A percentile compares a stretch with the other conserved stretches of the same genome.
Evolutionary conservation across 2,329 filamentous ascomycete genomes (phyloP).

Genomic region (Chrysoporthe cubensis): DNA sequence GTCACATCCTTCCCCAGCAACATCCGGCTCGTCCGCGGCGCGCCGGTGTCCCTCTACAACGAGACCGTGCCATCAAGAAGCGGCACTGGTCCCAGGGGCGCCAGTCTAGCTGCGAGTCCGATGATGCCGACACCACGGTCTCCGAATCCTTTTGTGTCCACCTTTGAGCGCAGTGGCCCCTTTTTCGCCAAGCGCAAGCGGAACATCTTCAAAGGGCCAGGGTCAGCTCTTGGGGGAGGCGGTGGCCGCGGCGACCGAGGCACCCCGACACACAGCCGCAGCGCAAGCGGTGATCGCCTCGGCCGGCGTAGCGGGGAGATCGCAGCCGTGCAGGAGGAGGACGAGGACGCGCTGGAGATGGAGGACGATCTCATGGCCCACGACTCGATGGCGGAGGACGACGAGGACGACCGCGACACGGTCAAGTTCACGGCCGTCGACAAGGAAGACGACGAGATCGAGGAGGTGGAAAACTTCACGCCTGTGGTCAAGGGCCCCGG

Average conservation of each 20-base stretch:
- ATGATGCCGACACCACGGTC: constrained; percentile 48
- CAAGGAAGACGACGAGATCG: constrained; percentile 52
- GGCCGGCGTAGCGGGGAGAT: constrained; percentile 75
- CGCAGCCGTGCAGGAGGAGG: constrained; percentile 67
- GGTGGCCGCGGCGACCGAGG: constrained; percentile 42
- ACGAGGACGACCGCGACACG: constrained; percentile 49
- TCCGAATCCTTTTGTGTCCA: constrained; percentile 59
- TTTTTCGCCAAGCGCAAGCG: constrained; percentile 83
- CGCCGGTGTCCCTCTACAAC: constrained; percentile 58
- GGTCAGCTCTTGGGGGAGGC: constrained; percentile 57
- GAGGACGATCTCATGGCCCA: constrained; percentile 40
- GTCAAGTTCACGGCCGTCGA: constrained; percentile 54
- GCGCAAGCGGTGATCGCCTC: constrained; percentile 64
- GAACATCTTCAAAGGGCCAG: constrained; percentile 81
- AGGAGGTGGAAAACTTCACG: constrained; percentile 36
- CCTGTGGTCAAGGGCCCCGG: constrained; percentile 28
- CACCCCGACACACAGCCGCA: constrained; percentile 48
- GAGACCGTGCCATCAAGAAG: constrained; percentile 55
- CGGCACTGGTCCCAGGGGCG: constrained; percentile 31
- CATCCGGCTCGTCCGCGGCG: constrained; percentile 76
- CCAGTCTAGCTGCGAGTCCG: constrained; percentile 35
- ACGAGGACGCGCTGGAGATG: constrained; percentile 50
- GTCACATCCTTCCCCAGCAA: constrained; percentile 75
- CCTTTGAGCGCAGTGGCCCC: constrained; percentile 44
- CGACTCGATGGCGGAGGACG: constrained; percentile 46